A percentile compares a stretch with the other conserved stretches of the same genome.
Evolutionary conservation across 257 asterid genomes (phyloP).

Genomic region (Solanum corneliomulleri): DNA sequence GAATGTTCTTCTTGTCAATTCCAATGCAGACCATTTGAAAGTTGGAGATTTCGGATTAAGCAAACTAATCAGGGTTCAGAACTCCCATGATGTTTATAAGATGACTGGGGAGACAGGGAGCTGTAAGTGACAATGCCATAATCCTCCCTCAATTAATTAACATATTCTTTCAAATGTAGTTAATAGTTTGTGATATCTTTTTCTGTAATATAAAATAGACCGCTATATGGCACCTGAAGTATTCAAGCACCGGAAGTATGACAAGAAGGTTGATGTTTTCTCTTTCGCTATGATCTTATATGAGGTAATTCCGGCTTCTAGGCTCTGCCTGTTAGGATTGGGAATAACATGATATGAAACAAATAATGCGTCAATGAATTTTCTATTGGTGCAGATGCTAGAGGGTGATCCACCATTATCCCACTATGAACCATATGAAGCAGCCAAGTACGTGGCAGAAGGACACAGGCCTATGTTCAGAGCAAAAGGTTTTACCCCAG

Average conservation of each 20-base stretch:
- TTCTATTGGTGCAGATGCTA: conserved; percentile 61
- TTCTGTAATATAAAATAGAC: conserved; percentile 25
- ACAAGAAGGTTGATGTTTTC: conserved; percentile 93
- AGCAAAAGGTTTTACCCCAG: conserved; percentile 54
- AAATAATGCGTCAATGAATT: neutral
- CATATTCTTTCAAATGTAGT: neutral
- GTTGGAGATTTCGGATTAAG: conserved; percentile 98
- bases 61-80: conserved; percentile 82
- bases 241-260: conserved; percentile 92
- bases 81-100: conserved; percentile 92
- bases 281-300: conserved; percentile 93
- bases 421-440: conserved; percentile 77
- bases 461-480: conserved; percentile 79
- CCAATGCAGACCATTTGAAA: conserved; percentile 91
- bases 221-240: conserved; percentile 99
- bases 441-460: conserved; percentile 80
- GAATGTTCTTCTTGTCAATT: conserved; percentile 90
- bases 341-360: neutral
- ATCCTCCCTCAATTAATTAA: neutral
- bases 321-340: neutral
- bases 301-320: conserved; percentile 44
- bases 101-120: conserved; percentile 99
- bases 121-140: conserved; percentile 47
- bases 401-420: conserved; percentile 96
- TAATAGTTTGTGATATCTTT: neutral